Percentiles rank a stretch among this genome's conserved stretches.
Conservation (phyloP, 116 monocot genomes). For the Trichopus zeylanicus region DNA sequence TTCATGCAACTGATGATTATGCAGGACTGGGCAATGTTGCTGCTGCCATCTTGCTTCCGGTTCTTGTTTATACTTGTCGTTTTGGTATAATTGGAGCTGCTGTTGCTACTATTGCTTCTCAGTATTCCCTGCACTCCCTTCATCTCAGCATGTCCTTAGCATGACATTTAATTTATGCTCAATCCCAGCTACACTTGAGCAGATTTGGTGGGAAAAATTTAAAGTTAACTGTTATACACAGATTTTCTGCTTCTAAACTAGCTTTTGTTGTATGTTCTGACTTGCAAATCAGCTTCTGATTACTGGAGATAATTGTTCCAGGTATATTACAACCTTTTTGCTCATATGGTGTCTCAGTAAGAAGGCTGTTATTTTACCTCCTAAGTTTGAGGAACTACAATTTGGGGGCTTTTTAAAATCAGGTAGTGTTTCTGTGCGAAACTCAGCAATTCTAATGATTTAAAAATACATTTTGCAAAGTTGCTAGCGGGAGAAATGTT, state of each 20-base stretch:
- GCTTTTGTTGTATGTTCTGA: background rate
- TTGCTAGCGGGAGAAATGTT: background rate
- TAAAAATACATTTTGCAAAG: background rate
- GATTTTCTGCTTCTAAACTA: no score
- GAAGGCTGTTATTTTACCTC: conserved; percentile 74
- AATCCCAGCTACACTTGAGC: no score
- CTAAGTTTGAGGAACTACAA: conserved; percentile 56
- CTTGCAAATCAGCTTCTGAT: background rate
- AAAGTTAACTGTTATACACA: no score
- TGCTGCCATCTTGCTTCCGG: conserved; percentile 61
- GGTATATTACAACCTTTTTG: conserved; percentile 65
- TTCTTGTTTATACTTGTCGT: conserved; percentile 56
- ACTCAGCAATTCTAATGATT: background rate
- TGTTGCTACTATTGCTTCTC: conserved; percentile 80
- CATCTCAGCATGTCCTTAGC: no score
- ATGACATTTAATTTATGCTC: no score
- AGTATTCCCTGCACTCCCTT: conserved; percentile 41
- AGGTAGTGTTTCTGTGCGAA: conserved; percentile 25
- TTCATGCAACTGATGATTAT: conserved; percentile 3
- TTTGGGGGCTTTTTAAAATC: conserved; percentile 87
- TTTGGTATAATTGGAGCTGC: conserved; percentile 91
- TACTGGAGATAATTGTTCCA: conserved; percentile 14
- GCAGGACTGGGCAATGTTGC: conserved; percentile 85
- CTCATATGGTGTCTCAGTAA: conserved; percentile 78
- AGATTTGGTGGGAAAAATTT: no score